These are phyloP conservation scores for Fusarium proliferatum DNA, from an alignment of 2,329 filamentous ascomycete genomes.

Conservation along the genomic window DNA sequence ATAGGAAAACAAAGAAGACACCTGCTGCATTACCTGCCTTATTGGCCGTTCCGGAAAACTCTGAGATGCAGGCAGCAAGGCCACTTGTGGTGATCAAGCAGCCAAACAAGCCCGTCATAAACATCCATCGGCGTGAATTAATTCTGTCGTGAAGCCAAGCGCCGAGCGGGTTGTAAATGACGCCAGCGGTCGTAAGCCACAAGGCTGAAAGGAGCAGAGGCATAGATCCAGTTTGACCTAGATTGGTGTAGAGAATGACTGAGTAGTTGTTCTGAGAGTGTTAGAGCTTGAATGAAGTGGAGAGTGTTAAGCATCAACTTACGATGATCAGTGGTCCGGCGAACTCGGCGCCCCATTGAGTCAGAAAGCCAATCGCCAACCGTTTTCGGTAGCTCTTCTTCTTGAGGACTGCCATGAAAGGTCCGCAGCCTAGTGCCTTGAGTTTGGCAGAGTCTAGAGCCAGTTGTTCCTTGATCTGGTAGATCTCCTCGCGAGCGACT, in stretches of 20 bases:
- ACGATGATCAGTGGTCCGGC: constrained; percentile 62
- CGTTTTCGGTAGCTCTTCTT: constrained; percentile 62
- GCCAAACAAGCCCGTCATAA: constrained; percentile 53
- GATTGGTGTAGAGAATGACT: constrained; percentile 53
- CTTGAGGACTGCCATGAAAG: constrained; percentile 56
- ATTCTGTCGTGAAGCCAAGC: constrained; percentile 60
- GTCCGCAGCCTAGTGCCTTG: constrained; percentile 50
- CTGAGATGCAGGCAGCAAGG: constrained; percentile 50
- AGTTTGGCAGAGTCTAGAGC: constrained; percentile 55
- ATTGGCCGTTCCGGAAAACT: constrained; percentile 51
- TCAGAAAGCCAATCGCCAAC: constrained; percentile 63
- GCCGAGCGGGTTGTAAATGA: constrained; percentile 61
- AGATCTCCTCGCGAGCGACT: constrained; percentile 57
- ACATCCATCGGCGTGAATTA: constrained; percentile 58
- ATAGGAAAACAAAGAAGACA: constrained; percentile 57
- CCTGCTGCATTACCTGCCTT: constrained; percentile 53
- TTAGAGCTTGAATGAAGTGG: background rate
- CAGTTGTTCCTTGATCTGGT: constrained; percentile 59
- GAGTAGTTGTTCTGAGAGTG: constrained; percentile 54
- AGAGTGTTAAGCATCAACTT: constrained; percentile 26
- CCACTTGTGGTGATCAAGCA: constrained; percentile 51
- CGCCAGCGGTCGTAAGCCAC: constrained; percentile 58
- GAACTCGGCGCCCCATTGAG: constrained; percentile 64
- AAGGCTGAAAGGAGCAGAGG: constrained; percentile 53
- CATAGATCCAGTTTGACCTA: constrained; percentile 54